These are phyloP conservation scores for Cornus florida DNA, from an alignment of 148 eudicot genomes.

Conservation along the genomic window DNA sequence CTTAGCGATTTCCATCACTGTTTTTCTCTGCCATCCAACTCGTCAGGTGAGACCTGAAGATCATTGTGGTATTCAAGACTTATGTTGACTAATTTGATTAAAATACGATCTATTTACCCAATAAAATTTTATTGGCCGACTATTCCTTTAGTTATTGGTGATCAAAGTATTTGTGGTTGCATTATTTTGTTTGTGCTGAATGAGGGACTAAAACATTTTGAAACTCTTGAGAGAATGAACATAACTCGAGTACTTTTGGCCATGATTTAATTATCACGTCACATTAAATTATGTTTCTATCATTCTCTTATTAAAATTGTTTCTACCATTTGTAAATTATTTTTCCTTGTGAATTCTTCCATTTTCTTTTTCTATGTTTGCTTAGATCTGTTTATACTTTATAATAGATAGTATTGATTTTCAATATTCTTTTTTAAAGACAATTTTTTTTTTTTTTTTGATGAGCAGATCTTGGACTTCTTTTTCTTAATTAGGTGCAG, in stretches of 20 bases:
- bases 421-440: not conserved
- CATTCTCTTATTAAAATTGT: not conserved
- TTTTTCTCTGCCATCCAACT: constrained; percentile 76
- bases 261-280: not conserved
- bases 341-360: not conserved
- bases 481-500: not conserved
- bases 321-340: too few relatives aligned
- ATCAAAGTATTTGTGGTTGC: not conserved
- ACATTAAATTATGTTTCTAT: not conserved
- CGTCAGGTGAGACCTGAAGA: constrained; percentile 57
- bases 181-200: not conserved
- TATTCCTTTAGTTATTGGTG: not conserved
- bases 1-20: constrained; percentile 96
- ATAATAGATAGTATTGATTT: not conserved
- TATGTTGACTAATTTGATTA: not conserved
- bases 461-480: not conserved
- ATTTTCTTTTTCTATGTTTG: too few relatives aligned
- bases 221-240: not conserved
- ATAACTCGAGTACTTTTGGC: not conserved
- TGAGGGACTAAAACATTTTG: not conserved
- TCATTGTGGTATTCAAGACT: not conserved
- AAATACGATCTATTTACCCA: not conserved
- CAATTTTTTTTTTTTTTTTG: too few relatives aligned
- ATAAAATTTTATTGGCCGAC: not conserved
- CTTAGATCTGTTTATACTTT: not conserved